A percentile compares a stretch with the other conserved stretches of the same genome.
Evolutionary conservation across 768 basidiomycete species (phyloP).

Genomic region (Lactarius quietus): DNA sequence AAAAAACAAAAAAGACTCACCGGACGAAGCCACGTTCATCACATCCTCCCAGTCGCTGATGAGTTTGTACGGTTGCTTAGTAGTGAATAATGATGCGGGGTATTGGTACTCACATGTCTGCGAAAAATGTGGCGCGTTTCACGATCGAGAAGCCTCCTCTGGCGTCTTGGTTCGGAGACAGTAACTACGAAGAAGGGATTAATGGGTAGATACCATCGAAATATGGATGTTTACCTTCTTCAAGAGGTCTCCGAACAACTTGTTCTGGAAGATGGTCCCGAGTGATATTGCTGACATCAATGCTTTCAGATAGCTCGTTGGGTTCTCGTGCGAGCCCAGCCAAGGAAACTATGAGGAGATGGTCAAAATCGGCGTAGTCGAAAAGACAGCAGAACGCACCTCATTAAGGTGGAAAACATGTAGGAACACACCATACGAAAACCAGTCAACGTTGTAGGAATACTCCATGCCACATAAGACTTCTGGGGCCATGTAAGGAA

Average conservation of each 20-base stretch:
- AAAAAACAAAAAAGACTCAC: slow-evolving; percentile 4
- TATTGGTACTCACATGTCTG: slow-evolving; percentile 9
- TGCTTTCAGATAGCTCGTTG: slow-evolving; percentile 15
- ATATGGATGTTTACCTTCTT: neutral
- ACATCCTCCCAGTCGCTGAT: slow-evolving; percentile 14
- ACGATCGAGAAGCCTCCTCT: slow-evolving; percentile 16
- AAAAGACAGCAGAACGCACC: slow-evolving; percentile 2
- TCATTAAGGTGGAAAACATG: slow-evolving; percentile 16
- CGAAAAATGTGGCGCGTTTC: slow-evolving; percentile 13
- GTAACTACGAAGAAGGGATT: neutral
- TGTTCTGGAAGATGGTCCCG: slow-evolving; percentile 8
- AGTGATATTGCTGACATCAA: slow-evolving; percentile 15
- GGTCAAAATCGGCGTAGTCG: neutral
- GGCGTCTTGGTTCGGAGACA: slow-evolving; percentile 10
- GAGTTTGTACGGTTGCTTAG: neutral
- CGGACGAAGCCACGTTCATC: neutral
- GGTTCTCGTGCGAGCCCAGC: slow-evolving; percentile 15
- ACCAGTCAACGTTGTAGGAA: slow-evolving; percentile 24
- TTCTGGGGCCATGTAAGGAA: slow-evolving; percentile 26
- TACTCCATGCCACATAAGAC: slow-evolving; percentile 16
- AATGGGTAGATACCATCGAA: neutral
- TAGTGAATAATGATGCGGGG: neutral
- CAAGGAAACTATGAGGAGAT: slow-evolving; percentile 17
- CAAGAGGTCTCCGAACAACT: slow-evolving; percentile 12
- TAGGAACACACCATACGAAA: slow-evolving; percentile 23